These are phyloP conservation scores for Erysimum cheiranthoides DNA, from an alignment of 345 rosid genomes.

Conservation along the genomic window DNA sequence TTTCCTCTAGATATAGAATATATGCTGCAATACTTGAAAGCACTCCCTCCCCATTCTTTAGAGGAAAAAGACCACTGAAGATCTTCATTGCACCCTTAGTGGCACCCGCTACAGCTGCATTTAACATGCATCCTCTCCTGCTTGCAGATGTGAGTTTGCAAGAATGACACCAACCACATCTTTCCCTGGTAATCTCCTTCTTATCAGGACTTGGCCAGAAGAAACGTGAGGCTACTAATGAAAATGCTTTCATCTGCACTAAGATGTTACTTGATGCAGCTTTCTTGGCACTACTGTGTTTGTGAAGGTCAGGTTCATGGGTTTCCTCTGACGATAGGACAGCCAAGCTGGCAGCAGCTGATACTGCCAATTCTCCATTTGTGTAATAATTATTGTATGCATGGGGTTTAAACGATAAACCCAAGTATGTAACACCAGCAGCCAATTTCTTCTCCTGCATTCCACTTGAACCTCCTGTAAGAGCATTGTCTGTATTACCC, in stretches of 20 bases:
- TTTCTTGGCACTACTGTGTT: slow-evolving; percentile 59
- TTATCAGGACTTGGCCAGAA: slow-evolving; percentile 90
- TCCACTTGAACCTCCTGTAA: slow-evolving; percentile 47
- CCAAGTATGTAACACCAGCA: slow-evolving; percentile 48
- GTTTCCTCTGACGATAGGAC: slow-evolving; percentile 76
- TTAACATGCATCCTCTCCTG: slow-evolving; percentile 83
- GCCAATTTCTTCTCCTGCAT: slow-evolving; percentile 44
- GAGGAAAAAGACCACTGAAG: slow-evolving; percentile 56
- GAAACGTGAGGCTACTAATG: slow-evolving; percentile 67
- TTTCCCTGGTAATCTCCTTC: slow-evolving; percentile 87
- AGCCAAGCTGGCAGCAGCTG: slow-evolving; percentile 74
- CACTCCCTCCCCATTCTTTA: slow-evolving; percentile 59
- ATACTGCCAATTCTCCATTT: slow-evolving; percentile 76
- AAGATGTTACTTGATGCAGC: slow-evolving; percentile 54
- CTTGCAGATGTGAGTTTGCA: slow-evolving; percentile 63
- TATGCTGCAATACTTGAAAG: slow-evolving; percentile 65
- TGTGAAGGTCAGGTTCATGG: slow-evolving; percentile 57
- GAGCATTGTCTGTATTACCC: slow-evolving; percentile 46
- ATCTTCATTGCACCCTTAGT: slow-evolving; percentile 68
- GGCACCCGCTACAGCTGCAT: slow-evolving; percentile 66
- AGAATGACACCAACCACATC: slow-evolving; percentile 95
- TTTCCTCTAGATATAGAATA: slow-evolving; percentile 69
- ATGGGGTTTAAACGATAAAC: slow-evolving; percentile 63
- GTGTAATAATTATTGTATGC: slow-evolving; percentile 70
- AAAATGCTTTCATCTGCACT: slow-evolving; percentile 80